Percentiles rank a stretch among this genome's conserved stretches.
Conservation (phyloP, 78 protist species). For the Dictyostelium capitatum region DNA sequence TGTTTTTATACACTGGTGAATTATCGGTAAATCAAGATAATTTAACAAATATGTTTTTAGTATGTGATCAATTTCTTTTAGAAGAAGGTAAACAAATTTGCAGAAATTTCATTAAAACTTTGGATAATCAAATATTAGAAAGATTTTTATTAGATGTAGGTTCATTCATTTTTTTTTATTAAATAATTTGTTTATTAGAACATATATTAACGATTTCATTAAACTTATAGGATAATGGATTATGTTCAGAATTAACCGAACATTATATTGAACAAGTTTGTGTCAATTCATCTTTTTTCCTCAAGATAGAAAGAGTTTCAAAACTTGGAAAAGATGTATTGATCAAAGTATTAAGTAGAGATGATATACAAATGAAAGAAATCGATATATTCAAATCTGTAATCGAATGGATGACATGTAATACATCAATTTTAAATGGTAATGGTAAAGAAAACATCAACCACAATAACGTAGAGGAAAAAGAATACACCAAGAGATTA, state of each 20-base stretch:
- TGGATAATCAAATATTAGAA: conserved; percentile 41
- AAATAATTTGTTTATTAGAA: background rate
- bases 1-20: conserved; percentile 53
- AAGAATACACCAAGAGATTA: background rate
- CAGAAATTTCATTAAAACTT: conserved; percentile 19
- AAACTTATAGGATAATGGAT: background rate
- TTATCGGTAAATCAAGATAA: conserved; percentile 26
- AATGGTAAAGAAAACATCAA: background rate
- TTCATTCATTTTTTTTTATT: background rate
- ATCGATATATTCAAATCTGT: conserved; percentile 59
- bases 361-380: conserved; percentile 46
- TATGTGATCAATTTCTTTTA: conserved; percentile 72
- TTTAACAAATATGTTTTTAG: conserved; percentile 30
- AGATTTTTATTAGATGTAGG: conserved; percentile 58
- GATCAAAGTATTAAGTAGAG: conserved; percentile 7
- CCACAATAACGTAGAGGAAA: background rate
- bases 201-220: background rate
- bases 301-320: conserved; percentile 44
- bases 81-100: conserved; percentile 74
- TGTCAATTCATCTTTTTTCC: conserved; percentile 34
- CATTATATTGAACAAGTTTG: conserved; percentile 51
- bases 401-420: conserved; percentile 35
- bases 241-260: conserved; percentile 49
- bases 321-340: conserved; percentile 46
- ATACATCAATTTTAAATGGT: conserved; percentile 7